Conservation (phyloP, 257 asterid genomes). For the Solanum pinnatisectum region DNA sequence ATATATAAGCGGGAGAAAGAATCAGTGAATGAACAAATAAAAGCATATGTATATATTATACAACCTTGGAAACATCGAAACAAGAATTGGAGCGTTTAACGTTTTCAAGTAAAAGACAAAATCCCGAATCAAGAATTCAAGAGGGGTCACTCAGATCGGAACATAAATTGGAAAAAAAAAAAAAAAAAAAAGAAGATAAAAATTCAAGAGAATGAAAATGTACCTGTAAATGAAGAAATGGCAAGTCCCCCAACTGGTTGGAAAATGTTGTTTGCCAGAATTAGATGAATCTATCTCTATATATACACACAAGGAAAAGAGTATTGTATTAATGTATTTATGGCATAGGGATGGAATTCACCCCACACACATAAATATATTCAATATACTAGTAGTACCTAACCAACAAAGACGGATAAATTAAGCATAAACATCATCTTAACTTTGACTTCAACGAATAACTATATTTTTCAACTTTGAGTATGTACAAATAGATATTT, state of each 20-base stretch:
- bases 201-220: not conserved
- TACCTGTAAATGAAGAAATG: not conserved
- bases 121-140: not conserved
- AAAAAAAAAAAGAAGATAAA: not conserved
- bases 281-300: not conserved
- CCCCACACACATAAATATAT: not conserved
- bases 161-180: not conserved
- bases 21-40: conserved; percentile 14
- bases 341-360: not conserved
- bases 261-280: not conserved
- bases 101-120: conserved; percentile 3
- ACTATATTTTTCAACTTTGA: no score
- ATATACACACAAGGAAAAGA: not conserved
- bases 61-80: conserved; percentile 30
- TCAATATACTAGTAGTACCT: not conserved
- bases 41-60: conserved; percentile 6
- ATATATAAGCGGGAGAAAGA: conserved; percentile 1
- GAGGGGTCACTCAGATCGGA: not conserved
- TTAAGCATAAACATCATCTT: not conserved
- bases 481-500: no score
- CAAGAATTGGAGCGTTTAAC: not conserved
- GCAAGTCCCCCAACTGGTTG: not conserved
- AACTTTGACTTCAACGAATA: no score
- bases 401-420: conserved; percentile 2
- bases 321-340: not conserved